Evolutionary conservation across 139 green algal species (phyloP).

Genomic region (Haematococcus lacustris): DNA sequence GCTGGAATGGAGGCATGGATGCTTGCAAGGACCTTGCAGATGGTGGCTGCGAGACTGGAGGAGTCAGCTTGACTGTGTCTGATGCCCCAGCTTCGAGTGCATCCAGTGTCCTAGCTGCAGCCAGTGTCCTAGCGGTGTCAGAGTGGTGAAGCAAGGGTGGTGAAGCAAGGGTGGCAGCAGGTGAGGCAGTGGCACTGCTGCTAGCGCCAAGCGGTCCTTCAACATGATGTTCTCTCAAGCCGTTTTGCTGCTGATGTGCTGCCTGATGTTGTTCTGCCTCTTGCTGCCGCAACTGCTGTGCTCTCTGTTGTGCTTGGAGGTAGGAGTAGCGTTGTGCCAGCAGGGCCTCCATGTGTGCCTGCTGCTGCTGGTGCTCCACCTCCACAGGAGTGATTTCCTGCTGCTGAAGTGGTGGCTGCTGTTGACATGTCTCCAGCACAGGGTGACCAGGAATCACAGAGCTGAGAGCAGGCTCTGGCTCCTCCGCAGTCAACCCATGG

Average conservation of each 20-base stretch:
- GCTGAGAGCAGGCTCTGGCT: neutral
- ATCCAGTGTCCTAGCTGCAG: too few species aligned
- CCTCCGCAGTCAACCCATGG: neutral
- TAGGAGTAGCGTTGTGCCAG: neutral
- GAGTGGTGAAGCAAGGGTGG: neutral
- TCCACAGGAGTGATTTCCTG: neutral
- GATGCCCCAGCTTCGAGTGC: too few species aligned
- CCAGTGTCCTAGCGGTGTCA: too few species aligned
- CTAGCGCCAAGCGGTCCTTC: neutral
- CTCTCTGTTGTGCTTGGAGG: neutral
- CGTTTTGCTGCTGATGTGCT: neutral
- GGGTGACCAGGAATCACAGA: constrained; percentile 1
- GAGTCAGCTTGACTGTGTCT: too few species aligned
- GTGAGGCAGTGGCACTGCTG: neutral
- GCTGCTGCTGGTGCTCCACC: neutral
- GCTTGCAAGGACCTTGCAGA: neutral
- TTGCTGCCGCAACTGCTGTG: neutral
- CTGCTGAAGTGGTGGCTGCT: neutral
- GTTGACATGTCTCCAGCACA: neutral
- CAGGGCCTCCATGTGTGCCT: too few species aligned
- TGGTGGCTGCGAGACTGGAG: too few species aligned
- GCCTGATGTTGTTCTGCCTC: neutral
- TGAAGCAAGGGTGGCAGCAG: neutral
- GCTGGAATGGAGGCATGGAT: neutral
- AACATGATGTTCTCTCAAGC: neutral